phyloP scores from a whole-genome alignment of 805 yeast genomes.

The Saccharomycopsis sp. region DNA sequence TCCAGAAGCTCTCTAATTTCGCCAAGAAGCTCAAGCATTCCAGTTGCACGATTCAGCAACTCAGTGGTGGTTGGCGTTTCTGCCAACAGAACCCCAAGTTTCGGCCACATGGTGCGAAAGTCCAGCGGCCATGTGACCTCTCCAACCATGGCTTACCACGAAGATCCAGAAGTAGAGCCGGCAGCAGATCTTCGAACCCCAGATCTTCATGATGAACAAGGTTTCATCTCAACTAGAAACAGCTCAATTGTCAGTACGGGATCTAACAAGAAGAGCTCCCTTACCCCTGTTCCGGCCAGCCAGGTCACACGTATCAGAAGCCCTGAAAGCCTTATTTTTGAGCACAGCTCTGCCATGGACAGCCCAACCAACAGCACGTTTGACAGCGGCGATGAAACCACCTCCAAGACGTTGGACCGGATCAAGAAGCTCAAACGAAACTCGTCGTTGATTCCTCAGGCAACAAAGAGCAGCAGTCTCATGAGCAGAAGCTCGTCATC shows the following conservation, averaged over 20 bases:
- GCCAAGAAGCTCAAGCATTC: no score
- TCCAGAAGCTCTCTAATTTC: background rate
- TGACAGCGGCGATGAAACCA: background rate
- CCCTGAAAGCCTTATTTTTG: conserved; percentile 4
- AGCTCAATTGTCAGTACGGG: background rate
- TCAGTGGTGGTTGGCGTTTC: no score
- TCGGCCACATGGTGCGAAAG: background rate
- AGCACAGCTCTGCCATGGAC: background rate
- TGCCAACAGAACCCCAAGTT: no score
- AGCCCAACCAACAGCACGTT: background rate
- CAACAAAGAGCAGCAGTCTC: conserved; percentile 3
- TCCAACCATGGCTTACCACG: background rate
- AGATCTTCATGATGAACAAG: background rate
- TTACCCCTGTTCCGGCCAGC: conserved; percentile 14
- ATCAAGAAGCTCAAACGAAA: conserved; percentile 11
- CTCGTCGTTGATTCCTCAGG: conserved; percentile 17
- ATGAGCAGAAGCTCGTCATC: conserved; percentile 2
- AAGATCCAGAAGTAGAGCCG: background rate
- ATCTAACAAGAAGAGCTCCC: conserved; percentile 8
- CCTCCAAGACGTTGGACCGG: conserved; percentile 10
- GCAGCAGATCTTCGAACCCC: background rate
- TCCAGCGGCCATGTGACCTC: background rate
- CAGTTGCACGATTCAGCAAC: no score
- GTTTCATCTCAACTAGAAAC: background rate
- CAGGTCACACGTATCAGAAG: conserved; percentile 9